Evolutionary conservation across 2,329 filamentous ascomycete species (phyloP), one percentile per base, ranked within the genome.

Genomic region (Leptographium lundbergii): DNA sequence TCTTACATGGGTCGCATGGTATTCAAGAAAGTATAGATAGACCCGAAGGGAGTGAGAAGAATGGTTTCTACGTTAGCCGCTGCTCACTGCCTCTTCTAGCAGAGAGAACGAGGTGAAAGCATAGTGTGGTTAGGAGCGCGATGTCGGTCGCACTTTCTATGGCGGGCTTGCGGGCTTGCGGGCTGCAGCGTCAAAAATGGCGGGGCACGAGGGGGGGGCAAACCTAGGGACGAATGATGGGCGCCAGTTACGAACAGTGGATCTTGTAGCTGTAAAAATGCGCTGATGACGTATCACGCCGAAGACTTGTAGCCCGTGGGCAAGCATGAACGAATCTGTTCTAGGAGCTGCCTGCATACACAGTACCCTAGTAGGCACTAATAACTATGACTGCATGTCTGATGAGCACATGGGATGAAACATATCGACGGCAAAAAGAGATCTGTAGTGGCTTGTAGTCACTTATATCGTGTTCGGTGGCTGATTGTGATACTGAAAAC

Each of bases 71-170:
- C 45, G 17, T 22, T 22, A 32, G 55, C 13, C 11, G 36, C 55
- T 22, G 42, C 4, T 4, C 11, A 27, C 24, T 25, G 52, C 7
- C 5, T 47, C 9, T 56, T 42, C 39, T n/a, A 27, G 29, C 25
- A 36, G n/a, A 47, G 27, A 48, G 25, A 22, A 54, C 29, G 14
- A 17, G 11, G 42, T 11, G 32, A 25, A 51, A 24, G 42, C 9
- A 55, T 22, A 22, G 47, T 45, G 14, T 45, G 36, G 60, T 55
- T 36, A 60, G 48, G 14, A 53, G 60, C 54, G 58, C 60, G 58
- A 61, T 58, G 61, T 56, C 60, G 61, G 59, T 60, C 48, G 56
- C 47, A 51, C 56, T 27, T 58, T 53, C 34, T 17, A 24, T n/a
- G n/a, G n/a, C n/a, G n/a, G n/a, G n/a, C 4, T 51, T 25, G 14